These are phyloP conservation scores for Rhodomyrtus psidioides DNA, from an alignment of 441 rosid species.

Conservation along the genomic window DNA sequence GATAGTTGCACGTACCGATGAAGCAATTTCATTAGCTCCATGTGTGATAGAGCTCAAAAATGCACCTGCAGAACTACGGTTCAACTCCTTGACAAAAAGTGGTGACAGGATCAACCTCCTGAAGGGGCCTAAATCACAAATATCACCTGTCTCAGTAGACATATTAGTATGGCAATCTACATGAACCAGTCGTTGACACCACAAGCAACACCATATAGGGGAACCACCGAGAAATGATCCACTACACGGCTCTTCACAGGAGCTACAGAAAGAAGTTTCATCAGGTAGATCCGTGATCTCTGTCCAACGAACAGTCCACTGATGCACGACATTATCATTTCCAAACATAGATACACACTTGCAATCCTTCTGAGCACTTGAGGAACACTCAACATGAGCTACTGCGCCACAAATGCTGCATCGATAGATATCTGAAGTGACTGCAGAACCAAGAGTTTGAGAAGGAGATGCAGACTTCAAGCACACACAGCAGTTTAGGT, in stretches of 20 bases:
- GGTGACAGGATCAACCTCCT: constrained; percentile 86
- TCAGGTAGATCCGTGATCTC: constrained; percentile 78
- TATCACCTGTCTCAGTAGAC: constrained; percentile 70
- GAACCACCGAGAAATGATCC: constrained; percentile 95
- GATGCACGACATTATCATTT: constrained; percentile 69
- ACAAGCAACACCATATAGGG: constrained; percentile 98
- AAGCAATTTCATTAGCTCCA: constrained; percentile 95
- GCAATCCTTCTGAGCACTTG: constrained; percentile 70
- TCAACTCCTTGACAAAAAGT: constrained; percentile 67
- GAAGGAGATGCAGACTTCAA: constrained; percentile 68
- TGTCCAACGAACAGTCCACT: constrained; percentile 93
- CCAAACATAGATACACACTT: constrained; percentile 85
- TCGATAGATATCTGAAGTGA: constrained; percentile 46
- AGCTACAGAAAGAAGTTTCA: constrained; percentile 73
- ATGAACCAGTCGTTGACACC: constrained; percentile 96
- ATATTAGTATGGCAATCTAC: constrained; percentile 82
- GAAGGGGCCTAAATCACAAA: constrained; percentile 80
- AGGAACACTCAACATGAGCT: constrained; percentile 69
- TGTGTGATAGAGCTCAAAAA: constrained; percentile 88
- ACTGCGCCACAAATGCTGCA: constrained; percentile 85
- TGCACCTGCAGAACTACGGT: constrained; percentile 47
- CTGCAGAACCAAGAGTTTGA: constrained; percentile 53
- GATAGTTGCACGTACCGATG: constrained; percentile 88
- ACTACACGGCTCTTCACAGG: constrained; percentile 86
- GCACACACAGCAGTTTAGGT: constrained; percentile 81